Conservation (phyloP, 139 green algal genomes). For the Astrephomene gubernaculifera region DNA sequence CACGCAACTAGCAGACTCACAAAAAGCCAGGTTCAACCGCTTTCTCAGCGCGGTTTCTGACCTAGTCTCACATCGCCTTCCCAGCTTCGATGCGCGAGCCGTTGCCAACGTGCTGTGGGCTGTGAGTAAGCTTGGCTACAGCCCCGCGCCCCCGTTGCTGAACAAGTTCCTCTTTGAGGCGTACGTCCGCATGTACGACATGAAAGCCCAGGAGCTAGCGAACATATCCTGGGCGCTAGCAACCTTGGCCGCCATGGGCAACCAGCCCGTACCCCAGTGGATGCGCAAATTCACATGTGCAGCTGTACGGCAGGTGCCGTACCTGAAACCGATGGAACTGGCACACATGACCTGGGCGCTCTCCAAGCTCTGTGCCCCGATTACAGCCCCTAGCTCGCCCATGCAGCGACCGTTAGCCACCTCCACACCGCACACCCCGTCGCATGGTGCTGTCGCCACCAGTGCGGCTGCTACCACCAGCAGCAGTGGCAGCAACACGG, state of each 20-base stretch:
- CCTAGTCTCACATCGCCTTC: slow-evolving; percentile 23
- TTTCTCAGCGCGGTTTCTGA: slow-evolving; percentile 41
- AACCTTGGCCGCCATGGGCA: slow-evolving; percentile 8
- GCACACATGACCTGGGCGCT: slow-evolving; percentile 42
- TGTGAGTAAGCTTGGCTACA: slow-evolving; percentile 51
- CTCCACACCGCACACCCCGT: neutral
- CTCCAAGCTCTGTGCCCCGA: slow-evolving; percentile 16
- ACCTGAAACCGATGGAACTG: slow-evolving; percentile 43
- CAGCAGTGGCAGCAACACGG: no score
- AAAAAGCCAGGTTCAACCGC: neutral
- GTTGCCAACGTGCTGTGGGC: slow-evolving; percentile 58
- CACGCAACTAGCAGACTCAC: neutral
- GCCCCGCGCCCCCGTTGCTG: slow-evolving; percentile 30
- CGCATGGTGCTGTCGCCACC: neutral
- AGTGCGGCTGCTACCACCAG: neutral
- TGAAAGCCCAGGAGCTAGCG: slow-evolving; percentile 56
- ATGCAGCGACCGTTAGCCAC: neutral
- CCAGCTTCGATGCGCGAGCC: slow-evolving; percentile 26
- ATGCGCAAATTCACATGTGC: neutral
- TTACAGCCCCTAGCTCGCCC: no score
- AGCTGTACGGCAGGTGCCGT: neutral
- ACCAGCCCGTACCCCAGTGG: slow-evolving; percentile 28
- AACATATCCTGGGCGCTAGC: slow-evolving; percentile 52
- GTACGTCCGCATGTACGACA: slow-evolving; percentile 34
- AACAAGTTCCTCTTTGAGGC: slow-evolving; percentile 48